These are phyloP conservation scores for Endocalyx cinctus DNA, from an alignment of 2,329 filamentous ascomycete species.

Conservation along the genomic window DNA sequence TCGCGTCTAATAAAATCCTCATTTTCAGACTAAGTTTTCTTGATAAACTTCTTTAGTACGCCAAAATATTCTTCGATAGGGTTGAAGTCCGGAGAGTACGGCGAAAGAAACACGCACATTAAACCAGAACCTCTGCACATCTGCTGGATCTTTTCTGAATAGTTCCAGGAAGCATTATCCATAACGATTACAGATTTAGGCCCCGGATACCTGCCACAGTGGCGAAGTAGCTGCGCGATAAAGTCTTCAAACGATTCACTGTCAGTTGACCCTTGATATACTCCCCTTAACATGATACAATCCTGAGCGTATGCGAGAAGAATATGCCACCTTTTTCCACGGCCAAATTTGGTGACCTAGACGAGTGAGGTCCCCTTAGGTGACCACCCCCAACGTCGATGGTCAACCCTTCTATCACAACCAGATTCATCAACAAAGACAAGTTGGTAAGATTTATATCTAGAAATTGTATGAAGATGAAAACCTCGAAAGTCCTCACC, in stretches of 20 bases:
- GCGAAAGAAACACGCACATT: conserved; percentile 1
- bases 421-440: conserved; percentile 29
- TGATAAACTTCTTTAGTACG: conserved; percentile 3
- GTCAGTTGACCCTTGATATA: conserved; percentile 20
- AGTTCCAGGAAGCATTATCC: conserved; percentile 25
- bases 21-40: conserved; percentile 4
- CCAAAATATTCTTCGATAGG: conserved; percentile 4
- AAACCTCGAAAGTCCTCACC: conserved; percentile 27
- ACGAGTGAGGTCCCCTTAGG: conserved; percentile 18
- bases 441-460: conserved; percentile 25
- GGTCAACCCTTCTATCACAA: conserved; percentile 26
- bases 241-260: conserved; percentile 19
- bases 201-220: conserved; percentile 21
- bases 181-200: conserved; percentile 26
- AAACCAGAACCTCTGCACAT: conserved; percentile 15
- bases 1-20: conserved; percentile 3
- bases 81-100: conserved; percentile 5
- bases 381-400: conserved; percentile 27
- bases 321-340: conserved; percentile 8
- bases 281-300: conserved; percentile 13
- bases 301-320: conserved; percentile 22
- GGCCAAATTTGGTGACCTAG: conserved; percentile 12
- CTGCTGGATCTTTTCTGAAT: conserved; percentile 16
- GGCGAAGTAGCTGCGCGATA: conserved; percentile 22
- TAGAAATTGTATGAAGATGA: conserved; percentile 25